Base-by-base conservation (phyloP, 306 rosid species). In the Fragaria iinumae region DNA sequence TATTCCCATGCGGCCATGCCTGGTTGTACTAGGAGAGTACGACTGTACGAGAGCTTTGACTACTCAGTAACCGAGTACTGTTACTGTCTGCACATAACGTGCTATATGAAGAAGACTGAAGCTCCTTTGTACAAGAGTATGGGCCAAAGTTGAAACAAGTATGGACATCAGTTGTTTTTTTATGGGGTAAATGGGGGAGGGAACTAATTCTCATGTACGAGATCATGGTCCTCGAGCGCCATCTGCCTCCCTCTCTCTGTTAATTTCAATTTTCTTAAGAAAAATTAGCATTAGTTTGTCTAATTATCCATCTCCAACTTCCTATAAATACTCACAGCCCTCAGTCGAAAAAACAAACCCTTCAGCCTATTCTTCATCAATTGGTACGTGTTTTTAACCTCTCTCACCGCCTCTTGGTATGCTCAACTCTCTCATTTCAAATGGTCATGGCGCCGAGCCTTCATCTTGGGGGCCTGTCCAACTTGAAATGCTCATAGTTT, bases 61-160 rank as follows among this genome's bases (percentile, higher is more conserved):
- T 23, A 57, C 32, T 57, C 47, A 43, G 47, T 21, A 16, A 17
- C 2, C 21, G 44, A 63, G 68, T 63, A 63, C 34, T 32, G 34
- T 32, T 32, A 32, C 69, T 16, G 21, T 34, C 69, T 34, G 69
- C 67, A 62, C 3, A 62, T 62, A 39, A 62, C 67, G 6, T 27
- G 67, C 41, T 27, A 27, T 6, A 13, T 13, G 16, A 62, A 27
- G 17, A 34, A 64, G 12, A 12, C 4, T 32, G 10, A 12, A 32
- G 80, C 68, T 84, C 88, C 43, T 87, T 84, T 62, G 43, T 21
- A 49, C 81, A 49, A 87, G 79, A 87, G 79, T 80, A 80, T 32
- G 91, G 91, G 71, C 73, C 85, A n/a, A 85, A 82, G 80, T 70
- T 85, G 79, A 84, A 87, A 84, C 87, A 84, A 78, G 88, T 18